These are phyloP conservation scores for Metschnikowia peoriensis DNA, from an alignment of 805 yeast species.

Conservation along the genomic window DNA sequence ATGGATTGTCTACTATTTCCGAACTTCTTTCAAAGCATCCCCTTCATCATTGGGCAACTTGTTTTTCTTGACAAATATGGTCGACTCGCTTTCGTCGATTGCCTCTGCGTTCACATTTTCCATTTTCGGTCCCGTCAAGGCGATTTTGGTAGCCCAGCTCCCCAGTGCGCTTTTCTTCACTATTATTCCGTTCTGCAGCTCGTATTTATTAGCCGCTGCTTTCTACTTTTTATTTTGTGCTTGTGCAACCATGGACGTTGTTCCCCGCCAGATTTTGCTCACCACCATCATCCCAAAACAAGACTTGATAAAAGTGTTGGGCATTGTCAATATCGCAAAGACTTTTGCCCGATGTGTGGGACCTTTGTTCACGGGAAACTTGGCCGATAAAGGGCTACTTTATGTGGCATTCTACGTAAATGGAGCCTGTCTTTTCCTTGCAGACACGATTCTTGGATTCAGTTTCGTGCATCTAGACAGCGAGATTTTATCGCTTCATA, in stretches of 20 bases:
- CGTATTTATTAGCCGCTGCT: constrained; percentile 46
- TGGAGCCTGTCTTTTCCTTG: constrained; percentile 49
- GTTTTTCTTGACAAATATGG: constrained; percentile 61
- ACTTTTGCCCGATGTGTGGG: constrained; percentile 83
- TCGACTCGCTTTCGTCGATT: constrained; percentile 66
- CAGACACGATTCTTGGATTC: constrained; percentile 44
- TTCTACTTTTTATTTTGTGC: constrained; percentile 47
- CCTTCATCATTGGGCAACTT: constrained; percentile 63
- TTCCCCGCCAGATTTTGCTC: constrained; percentile 80
- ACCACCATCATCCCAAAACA: constrained; percentile 61
- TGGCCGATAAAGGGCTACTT: constrained; percentile 53
- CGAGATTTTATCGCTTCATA: constrained; percentile 22
- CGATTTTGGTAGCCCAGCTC: constrained; percentile 70
- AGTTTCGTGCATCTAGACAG: constrained; percentile 43
- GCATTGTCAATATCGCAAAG: constrained; percentile 81
- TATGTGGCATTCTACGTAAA: constrained; percentile 53
- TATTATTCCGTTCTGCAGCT: constrained; percentile 25
- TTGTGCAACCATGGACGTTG: constrained; percentile 83
- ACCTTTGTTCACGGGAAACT: constrained; percentile 72
- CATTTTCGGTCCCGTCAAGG: constrained; percentile 71
- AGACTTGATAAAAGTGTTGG: constrained; percentile 77
- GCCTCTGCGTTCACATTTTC: constrained; percentile 75
- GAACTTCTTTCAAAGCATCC: constrained; percentile 49
- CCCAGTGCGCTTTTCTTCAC: constrained; percentile 72
- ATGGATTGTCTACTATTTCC: constrained; percentile 84